Conservation (phyloP, 192 early-diverging fungal genomes). For the Backusella liffmaniae region DNA sequence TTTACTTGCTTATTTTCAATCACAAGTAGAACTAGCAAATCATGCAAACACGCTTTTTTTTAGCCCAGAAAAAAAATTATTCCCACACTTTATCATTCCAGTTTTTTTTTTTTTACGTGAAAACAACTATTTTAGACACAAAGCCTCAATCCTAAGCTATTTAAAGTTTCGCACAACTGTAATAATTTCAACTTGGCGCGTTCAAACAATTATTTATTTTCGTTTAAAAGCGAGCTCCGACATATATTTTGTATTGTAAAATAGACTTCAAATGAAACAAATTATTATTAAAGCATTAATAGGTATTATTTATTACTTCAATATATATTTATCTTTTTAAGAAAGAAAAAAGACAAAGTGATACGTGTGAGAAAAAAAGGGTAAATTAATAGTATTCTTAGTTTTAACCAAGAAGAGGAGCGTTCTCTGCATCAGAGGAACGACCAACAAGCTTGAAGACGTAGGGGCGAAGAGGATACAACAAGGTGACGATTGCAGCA, state of each 20-base stretch:
- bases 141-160: not conserved
- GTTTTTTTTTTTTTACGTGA: not conserved
- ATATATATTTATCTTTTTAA: not conserved
- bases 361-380: conserved; percentile 4
- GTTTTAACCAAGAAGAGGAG: conserved; percentile 53
- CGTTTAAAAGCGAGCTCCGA: not conserved
- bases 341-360: conserved; percentile 3
- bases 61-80: not conserved
- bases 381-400: not conserved
- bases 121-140: not conserved
- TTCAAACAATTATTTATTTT: not conserved
- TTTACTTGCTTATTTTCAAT: not conserved
- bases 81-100: not conserved
- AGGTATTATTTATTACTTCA: conserved; percentile 9
- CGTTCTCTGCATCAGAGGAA: conserved; percentile 36
- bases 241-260: not conserved
- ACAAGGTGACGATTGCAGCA: conserved; percentile 39
- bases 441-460: conserved; percentile 36
- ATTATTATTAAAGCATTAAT: not conserved
- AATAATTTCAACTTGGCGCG: not conserved
- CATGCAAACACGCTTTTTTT: conserved; percentile 5
- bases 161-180: not conserved
- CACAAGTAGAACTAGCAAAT: not conserved
- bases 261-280: not conserved
- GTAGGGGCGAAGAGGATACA: conserved; percentile 44